These are phyloP conservation scores for Rhizophagus sp. DNA, from an alignment of 192 early-diverging fungal genomes.

Conservation along the genomic window DNA sequence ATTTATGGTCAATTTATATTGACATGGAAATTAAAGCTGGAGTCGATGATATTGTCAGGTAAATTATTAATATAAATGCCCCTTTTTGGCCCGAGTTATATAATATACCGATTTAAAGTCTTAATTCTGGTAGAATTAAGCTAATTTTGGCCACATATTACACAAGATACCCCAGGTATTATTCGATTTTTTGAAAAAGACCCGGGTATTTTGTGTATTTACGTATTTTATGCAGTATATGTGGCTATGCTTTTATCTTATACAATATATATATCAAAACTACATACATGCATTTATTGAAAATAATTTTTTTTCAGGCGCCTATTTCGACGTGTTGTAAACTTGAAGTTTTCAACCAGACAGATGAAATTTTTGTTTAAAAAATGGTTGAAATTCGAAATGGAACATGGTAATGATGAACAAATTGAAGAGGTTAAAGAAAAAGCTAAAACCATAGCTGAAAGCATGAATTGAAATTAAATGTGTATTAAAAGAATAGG, in stretches of 20 bases:
- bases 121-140: too few species aligned
- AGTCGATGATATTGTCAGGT: constrained; percentile 63
- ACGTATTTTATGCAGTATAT: too few species aligned
- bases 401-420: constrained; percentile 77
- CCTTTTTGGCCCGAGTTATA: too few species aligned
- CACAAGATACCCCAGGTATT: too few species aligned
- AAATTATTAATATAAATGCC: constrained; percentile 11
- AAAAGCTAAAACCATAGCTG: constrained; percentile 84
- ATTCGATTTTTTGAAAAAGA: too few species aligned
- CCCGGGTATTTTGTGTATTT: too few species aligned
- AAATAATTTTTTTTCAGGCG: constrained; percentile 39
- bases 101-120: too few species aligned
- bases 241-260: too few species aligned
- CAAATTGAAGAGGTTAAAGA: constrained; percentile 87
- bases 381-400: constrained; percentile 96
- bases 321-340: constrained; percentile 89
- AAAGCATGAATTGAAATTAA: constrained; percentile 26
- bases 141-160: too few species aligned
- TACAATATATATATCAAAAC: too few species aligned
- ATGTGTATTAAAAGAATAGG: too few species aligned
- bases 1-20: constrained; percentile 96
- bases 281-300: constrained; percentile 1
- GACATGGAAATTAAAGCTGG: constrained; percentile 92
- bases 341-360: constrained; percentile 90
- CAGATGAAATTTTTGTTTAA: constrained; percentile 99